These are phyloP conservation scores for Sordariomycetes sp. DNA, from an alignment of 2,329 filamentous ascomycete genomes.

Conservation along the genomic window DNA sequence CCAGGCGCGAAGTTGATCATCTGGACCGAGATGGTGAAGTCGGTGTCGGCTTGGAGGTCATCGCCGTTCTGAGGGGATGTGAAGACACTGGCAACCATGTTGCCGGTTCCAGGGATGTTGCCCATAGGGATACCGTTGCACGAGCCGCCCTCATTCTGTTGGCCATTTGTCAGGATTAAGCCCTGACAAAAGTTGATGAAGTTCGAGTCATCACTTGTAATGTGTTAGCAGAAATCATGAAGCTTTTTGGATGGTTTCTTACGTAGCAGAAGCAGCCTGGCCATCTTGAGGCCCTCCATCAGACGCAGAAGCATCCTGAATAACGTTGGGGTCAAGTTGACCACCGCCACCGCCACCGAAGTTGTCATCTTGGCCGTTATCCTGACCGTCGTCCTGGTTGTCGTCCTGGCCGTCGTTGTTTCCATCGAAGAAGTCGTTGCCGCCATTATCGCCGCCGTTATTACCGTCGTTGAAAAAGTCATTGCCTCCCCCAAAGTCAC, in stretches of 20 bases:
- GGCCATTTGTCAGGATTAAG: slow-evolving; percentile 48
- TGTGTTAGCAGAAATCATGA: too few relatives aligned
- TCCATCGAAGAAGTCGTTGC: slow-evolving; percentile 33
- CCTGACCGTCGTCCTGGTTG: slow-evolving; percentile 10
- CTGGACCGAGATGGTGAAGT: slow-evolving; percentile 45
- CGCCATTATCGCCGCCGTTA: not conserved
- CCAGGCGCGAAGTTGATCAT: slow-evolving; percentile 44
- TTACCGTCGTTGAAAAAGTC: not conserved
- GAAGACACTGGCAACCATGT: slow-evolving; percentile 51
- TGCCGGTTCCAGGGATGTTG: slow-evolving; percentile 42
- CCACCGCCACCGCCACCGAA: slow-evolving; percentile 13
- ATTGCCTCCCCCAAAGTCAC: not conserved
- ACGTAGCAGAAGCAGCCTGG: slow-evolving; percentile 37
- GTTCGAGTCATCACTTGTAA: slow-evolving; percentile 49
- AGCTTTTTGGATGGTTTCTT: too few relatives aligned
- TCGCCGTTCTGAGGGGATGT: slow-evolving; percentile 42
- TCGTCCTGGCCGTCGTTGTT: slow-evolving; percentile 42
- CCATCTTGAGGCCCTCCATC: slow-evolving; percentile 31
- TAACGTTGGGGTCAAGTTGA: slow-evolving; percentile 25
- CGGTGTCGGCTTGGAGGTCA: slow-evolving; percentile 32
- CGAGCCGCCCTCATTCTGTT: slow-evolving; percentile 47
- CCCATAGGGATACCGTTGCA: slow-evolving; percentile 58
- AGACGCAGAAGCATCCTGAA: slow-evolving; percentile 35
- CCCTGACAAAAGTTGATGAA: slow-evolving; percentile 56
- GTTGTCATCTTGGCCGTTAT: slow-evolving; percentile 5